Conservation (phyloP, 164 flowering plant species). For the Vitis riparia region DNA sequence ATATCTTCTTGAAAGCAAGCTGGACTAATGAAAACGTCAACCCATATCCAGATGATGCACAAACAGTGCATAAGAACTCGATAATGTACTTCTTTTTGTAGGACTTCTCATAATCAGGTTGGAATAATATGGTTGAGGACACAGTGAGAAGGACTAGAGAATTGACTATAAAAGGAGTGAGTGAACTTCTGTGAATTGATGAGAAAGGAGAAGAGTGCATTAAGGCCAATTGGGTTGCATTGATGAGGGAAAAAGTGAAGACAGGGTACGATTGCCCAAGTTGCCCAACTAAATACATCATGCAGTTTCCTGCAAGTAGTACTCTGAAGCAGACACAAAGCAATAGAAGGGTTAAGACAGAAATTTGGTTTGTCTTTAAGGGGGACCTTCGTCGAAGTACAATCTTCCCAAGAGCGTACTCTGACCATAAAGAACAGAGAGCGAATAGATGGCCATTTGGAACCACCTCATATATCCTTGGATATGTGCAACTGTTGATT, state of each 20-base stretch:
- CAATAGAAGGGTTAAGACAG: conserved; percentile 9
- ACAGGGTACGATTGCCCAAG: conserved; percentile 35
- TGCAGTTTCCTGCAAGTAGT: conserved; percentile 17
- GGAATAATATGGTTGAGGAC: conserved; percentile 35
- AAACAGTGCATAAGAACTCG: conserved; percentile 30
- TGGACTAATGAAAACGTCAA: conserved; percentile 35
- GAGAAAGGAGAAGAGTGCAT: conserved; percentile 35
- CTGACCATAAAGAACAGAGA: conserved; percentile 33
- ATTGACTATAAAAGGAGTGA: conserved; percentile 25
- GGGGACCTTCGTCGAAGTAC: conserved; percentile 34
- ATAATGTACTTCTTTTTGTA: conserved; percentile 12
- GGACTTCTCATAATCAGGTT: not conserved
- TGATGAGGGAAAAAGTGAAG: conserved; percentile 35
- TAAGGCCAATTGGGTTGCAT: conserved; percentile 45
- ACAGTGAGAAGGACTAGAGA: conserved; percentile 39
- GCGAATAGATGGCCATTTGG: conserved; percentile 18
- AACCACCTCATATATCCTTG: conserved; percentile 24
- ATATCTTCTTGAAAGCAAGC: conserved; percentile 27
- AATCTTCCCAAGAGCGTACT: conserved; percentile 37
- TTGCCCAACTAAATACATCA: conserved; percentile 31
- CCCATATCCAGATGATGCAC: conserved; percentile 34
- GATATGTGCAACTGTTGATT: not conserved
- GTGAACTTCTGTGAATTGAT: conserved; percentile 41
- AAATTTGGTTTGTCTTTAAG: conserved; percentile 1
- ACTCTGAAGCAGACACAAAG: conserved; percentile 31